Evolutionary conservation across 306 rosid genomes (phyloP), one percentile per base, ranked within the genome.

Genomic region (Ziziphus jujuba): DNA sequence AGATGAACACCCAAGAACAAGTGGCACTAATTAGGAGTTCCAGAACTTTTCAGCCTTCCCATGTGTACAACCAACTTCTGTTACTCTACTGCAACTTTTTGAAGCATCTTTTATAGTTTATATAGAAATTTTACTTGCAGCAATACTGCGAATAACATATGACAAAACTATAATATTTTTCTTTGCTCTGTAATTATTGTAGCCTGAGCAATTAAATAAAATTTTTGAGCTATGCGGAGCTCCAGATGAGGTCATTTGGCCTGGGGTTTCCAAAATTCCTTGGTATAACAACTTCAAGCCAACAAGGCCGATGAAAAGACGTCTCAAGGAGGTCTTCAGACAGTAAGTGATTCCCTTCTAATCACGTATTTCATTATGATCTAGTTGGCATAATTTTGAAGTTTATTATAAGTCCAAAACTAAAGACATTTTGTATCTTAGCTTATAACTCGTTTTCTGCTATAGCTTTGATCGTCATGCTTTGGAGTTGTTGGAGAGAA

Each of bases 281-380:
- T 81, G 86, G 86, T 81, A 81, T 67, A 77, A 77, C 77, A 81
- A 81, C 75, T 77, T 81, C 75, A 81, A 81, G 75, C 86, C 83
- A 35, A 56, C 86, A 35, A 74, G 86, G 73, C 83, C 80, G 4
- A 56, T 81, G 75, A 81, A 81, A 75, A 77, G 80, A 49, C 86
- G 83, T 45, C 65, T 81, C 20, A 71, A 80, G 65, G 86, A 81
- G 61, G 80, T 74, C 66, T 81, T 81, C 54, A 74, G 86, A 66
- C 82, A 77, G 86, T 81, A 75, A 81, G 86, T 77, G n/a, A 31
- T 38, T 40, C n/a, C 0, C 17, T 45, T 21, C 38, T 56, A 21
- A 33, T 43, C 56, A 19, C 50, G 25, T 55, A 38, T 59, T n/a
- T 62, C 57, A 5, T 19, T 54, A 34, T 40, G 57, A 61, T 50